These are phyloP conservation scores for Ogataea haglerorum DNA, from an alignment of 805 yeast species.

Conservation along the genomic window DNA sequence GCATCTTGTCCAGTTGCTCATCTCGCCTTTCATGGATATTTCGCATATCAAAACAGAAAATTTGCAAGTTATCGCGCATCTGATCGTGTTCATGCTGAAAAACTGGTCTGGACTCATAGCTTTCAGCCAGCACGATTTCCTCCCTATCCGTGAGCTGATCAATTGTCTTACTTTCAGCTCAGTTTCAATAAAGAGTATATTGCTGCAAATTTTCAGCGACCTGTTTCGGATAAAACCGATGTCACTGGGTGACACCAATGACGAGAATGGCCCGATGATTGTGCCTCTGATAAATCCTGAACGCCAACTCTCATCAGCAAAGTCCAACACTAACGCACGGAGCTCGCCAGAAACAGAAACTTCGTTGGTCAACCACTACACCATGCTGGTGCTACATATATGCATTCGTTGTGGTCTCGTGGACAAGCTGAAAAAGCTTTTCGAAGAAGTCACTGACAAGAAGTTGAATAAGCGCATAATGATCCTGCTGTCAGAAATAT, in stretches of 20 bases:
- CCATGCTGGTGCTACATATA: slow-evolving; percentile 55
- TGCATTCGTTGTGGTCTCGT: slow-evolving; percentile 56
- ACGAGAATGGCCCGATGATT: slow-evolving; percentile 14
- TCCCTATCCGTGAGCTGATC: slow-evolving; percentile 54
- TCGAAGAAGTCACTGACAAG: slow-evolving; percentile 38
- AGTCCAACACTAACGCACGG: slow-evolving; percentile 15
- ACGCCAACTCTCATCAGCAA: not conserved
- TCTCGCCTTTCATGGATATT: slow-evolving; percentile 69
- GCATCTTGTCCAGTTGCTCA: slow-evolving; percentile 56
- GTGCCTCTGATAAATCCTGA: slow-evolving; percentile 8
- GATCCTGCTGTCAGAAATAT: slow-evolving; percentile 59
- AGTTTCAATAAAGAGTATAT: slow-evolving; percentile 51
- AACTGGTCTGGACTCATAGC: slow-evolving; percentile 75
- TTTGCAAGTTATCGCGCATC: slow-evolving; percentile 56
- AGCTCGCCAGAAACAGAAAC: slow-evolving; percentile 39
- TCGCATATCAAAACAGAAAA: slow-evolving; percentile 47
- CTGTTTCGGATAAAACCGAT: slow-evolving; percentile 57
- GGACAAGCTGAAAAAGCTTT: slow-evolving; percentile 42
- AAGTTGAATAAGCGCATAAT: slow-evolving; percentile 56
- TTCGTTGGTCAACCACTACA: slow-evolving; percentile 55
- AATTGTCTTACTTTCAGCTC: slow-evolving; percentile 60
- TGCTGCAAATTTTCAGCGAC: slow-evolving; percentile 71
- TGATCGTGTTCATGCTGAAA: slow-evolving; percentile 60
- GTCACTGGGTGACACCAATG: slow-evolving; percentile 41
- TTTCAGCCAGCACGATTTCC: slow-evolving; percentile 53